A percentile compares a stretch with the other conserved stretches of the same genome.
These are phyloP conservation scores for Ogataea ramenticola DNA, from an alignment of 805 yeast genomes.

Conservation along the genomic window DNA sequence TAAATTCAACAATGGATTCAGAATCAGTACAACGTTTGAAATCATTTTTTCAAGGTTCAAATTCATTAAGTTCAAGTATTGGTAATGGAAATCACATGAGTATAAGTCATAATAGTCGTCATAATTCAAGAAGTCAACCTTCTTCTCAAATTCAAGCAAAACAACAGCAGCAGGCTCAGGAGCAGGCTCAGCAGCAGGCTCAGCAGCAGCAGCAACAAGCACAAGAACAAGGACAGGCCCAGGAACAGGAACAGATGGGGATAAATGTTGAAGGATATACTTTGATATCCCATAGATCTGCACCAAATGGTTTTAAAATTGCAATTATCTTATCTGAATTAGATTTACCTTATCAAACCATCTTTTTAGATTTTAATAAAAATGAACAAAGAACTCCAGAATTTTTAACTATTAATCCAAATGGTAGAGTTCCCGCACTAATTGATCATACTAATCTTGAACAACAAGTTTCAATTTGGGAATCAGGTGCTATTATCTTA, in stretches of 20 bases:
- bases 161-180: not conserved
- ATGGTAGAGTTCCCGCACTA: constrained; percentile 91
- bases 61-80: not conserved
- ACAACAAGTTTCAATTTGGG: constrained; percentile 84
- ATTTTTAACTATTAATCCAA: constrained; percentile 89
- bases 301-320: constrained; percentile 94
- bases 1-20: constrained; percentile 33
- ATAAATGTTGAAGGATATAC: constrained; percentile 81
- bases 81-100: not conserved
- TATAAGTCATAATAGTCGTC: not conserved
- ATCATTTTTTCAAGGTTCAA: constrained; percentile 53
- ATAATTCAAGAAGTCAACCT: not conserved
- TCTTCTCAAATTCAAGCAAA: too few species aligned
- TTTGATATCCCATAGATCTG: constrained; percentile 73
- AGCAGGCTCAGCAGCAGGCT: constrained; percentile 25
- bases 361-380: constrained; percentile 75
- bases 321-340: constrained; percentile 85
- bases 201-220: not conserved
- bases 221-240: constrained; percentile 22
- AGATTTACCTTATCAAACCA: constrained; percentile 69
- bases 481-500: constrained; percentile 84
- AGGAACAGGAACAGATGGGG: constrained; percentile 5
- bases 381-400: constrained; percentile 94
- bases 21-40: constrained; percentile 53
- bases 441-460: constrained; percentile 67